A percentile compares a stretch with the other conserved stretches of the same genome.
Evolutionary conservation across 2,329 filamentous ascomycete species (phyloP).

Genomic region (Thelonectria olida): DNA sequence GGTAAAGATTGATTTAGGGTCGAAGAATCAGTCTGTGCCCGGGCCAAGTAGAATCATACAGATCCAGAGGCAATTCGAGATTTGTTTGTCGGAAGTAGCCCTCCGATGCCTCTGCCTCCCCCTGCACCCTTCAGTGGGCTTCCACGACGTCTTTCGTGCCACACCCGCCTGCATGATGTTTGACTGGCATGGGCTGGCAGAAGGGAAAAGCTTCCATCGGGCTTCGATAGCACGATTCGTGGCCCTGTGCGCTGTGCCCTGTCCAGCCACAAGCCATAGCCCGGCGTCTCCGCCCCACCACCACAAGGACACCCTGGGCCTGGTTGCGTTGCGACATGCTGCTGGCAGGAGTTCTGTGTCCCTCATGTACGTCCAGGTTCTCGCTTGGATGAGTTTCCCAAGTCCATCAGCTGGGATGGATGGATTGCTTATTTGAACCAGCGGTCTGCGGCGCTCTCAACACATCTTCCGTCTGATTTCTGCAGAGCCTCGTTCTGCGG

Average conservation of each 20-base stretch:
- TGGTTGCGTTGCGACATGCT: not conserved
- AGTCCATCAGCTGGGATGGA: not conserved
- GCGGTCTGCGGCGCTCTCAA: not conserved
- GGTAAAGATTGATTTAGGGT: not conserved
- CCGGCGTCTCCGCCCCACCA: constrained; percentile 38
- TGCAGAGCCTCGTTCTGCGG: not conserved
- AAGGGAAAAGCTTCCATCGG: constrained; percentile 40
- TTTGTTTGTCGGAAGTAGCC: not conserved
- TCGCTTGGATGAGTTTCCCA: constrained; percentile 19
- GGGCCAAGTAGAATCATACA: not conserved
- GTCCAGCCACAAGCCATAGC: constrained; percentile 29
- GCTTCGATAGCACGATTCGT: constrained; percentile 43
- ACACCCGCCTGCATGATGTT: constrained; percentile 6
- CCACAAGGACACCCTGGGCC: constrained; percentile 12
- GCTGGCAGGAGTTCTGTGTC: constrained; percentile 7
- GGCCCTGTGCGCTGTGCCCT: constrained; percentile 29
- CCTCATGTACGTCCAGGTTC: constrained; percentile 19
- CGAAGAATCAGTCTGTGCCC: not conserved
- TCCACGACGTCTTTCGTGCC: constrained; percentile 3
- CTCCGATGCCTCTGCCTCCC: constrained; percentile 13
- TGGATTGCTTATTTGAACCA: not conserved
- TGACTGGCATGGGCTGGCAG: constrained; percentile 1
- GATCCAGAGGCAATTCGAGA: not conserved
- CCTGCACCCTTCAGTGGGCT: constrained; percentile 10
- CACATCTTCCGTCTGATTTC: not conserved